Evolutionary conservation across 768 basidiomycete species (phyloP), one percentile per base, ranked within the genome.

Genomic region (Phlebiopsis gigantea): DNA sequence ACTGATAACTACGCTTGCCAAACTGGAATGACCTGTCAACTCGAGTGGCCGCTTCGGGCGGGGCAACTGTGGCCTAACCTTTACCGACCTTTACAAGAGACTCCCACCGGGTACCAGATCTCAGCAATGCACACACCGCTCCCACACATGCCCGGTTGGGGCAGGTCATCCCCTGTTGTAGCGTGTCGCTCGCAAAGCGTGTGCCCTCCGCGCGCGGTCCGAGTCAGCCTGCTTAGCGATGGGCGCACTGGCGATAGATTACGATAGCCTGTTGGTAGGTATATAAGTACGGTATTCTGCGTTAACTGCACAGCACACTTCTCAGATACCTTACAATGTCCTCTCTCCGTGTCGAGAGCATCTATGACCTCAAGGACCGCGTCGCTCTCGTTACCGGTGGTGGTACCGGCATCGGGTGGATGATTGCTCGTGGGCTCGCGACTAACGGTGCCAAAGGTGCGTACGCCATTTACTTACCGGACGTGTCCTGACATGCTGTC

Each of bases 351-450:
- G 19, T 55, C 8, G 29, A 46, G 22, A 26, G 39, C n/a, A 12
- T 55, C 5, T 71, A 63, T 62, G 76, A 81, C 61, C 77, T 89
- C 56, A 68, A 75, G 22, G 84, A 82, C n/a, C 76, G 80, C 24
- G 70, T 88, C 6, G 76, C 76, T 2, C 67, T 79, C 30, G 76
- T 79, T 39, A 77, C 78, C 0, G 77, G 78, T 9, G 77, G 75
- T 7, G 79, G 76, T n/a, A 78, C 75, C 2, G 78, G 79, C 21
- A 82, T 81, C 50, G 81, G 81, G 29, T 68, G 84, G 57, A 83
- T 85, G 80, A 90, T 90, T 55, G 74, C 88, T 8, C 75, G 77
- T 53, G 89, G 87, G 4, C 77, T 92, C 12, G 90, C 89, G 15
- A 77, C 84, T 26, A 87, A 84, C 62, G 88, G 90, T 1, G 88